Base-by-base conservation (phyloP, 2,329 filamentous ascomycete species). In the Xylariaceae sp. region DNA sequence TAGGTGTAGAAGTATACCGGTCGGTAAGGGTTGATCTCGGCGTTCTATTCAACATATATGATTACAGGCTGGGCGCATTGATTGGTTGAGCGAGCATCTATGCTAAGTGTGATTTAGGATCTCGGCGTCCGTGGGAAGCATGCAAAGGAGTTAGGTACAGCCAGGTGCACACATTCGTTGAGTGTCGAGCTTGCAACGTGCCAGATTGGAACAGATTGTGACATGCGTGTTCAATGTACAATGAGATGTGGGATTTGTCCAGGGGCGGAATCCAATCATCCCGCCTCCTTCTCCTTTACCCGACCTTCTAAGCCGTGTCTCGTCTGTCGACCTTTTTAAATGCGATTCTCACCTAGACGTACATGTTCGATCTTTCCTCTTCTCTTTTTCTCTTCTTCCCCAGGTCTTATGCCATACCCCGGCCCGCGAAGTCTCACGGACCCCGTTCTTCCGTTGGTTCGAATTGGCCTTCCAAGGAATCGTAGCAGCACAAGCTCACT, bases 211-310 rank as follows among this genome's bases (percentile, higher is more conserved):
- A 60, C 34, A 49, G 23, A 11, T 57, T 42, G 55, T 42, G 11
- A 15, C 3, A 34, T 44, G 34, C 53, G 50, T 61, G 34, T 62
- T n/a, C 62, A 62, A 62, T 65, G 57, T 62, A 64, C 62, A 65
- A 23, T 48, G 37, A 30, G 37, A 45, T 34, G 50, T 18, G 50
- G 52, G 50, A 35, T 55, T 53, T 30, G 3, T 42, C 51, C 18
- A 10, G n/a, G 17, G 35, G 48, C 23, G 23, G 53, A 55, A 60
- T 39, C 57, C 37, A n/a, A 23, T n/a, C n/a, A 30, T 18, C 30
- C 35, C 37, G n/a, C 44, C 30, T 39, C 30, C 42, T 55, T 44
- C 17, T 23, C 44, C 30, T 39, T 17, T 44, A 42, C 42, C 51
- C n/a, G 30, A 9, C 34, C 45, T 9, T 9, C 11, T 3, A 35